Conservation (phyloP, 306 rosid genomes). For the Prunus mongolica region DNA sequence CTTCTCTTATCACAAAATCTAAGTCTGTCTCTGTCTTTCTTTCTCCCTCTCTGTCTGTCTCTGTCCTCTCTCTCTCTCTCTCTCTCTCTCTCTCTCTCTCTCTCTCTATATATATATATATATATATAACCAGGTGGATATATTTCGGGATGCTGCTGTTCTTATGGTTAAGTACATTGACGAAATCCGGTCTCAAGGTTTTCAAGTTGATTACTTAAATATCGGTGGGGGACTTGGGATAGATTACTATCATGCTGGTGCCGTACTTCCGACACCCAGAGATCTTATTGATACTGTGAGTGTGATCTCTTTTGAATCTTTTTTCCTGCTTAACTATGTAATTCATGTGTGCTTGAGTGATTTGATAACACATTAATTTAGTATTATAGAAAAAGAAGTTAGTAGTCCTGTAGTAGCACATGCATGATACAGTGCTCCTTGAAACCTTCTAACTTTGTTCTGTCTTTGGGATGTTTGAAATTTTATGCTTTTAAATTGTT, state of each 20-base stretch:
- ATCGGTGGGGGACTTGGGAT: slow-evolving; percentile 98
- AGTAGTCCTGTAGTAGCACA: not conserved
- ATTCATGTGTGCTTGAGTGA: not conserved
- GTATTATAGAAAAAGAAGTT: not conserved
- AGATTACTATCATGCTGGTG: slow-evolving; percentile 84
- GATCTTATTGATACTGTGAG: slow-evolving; percentile 89
- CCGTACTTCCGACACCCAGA: slow-evolving; percentile 77
- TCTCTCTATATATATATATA: too few species aligned
- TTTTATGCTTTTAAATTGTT: not conserved
- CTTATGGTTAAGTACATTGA: slow-evolving; percentile 91
- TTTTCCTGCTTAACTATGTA: not conserved
- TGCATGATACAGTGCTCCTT: not conserved
- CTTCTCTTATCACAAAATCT: not conserved
- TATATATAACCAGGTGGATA: slow-evolving; percentile 64
- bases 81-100: not conserved
- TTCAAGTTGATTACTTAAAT: slow-evolving; percentile 77
- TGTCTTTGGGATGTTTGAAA: not conserved
- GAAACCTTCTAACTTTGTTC: not conserved
- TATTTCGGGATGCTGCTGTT: slow-evolving; percentile 85
- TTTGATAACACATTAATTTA: not conserved
- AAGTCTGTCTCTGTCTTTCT: not conserved
- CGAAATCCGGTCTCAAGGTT: slow-evolving; percentile 82
- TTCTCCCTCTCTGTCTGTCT: not conserved
- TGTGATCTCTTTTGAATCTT: slow-evolving; percentile 11
- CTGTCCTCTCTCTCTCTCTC: not conserved